Conservation (phyloP, 108 stramenopile species). For the Cyclotella choctawhatcheeana region DNA sequence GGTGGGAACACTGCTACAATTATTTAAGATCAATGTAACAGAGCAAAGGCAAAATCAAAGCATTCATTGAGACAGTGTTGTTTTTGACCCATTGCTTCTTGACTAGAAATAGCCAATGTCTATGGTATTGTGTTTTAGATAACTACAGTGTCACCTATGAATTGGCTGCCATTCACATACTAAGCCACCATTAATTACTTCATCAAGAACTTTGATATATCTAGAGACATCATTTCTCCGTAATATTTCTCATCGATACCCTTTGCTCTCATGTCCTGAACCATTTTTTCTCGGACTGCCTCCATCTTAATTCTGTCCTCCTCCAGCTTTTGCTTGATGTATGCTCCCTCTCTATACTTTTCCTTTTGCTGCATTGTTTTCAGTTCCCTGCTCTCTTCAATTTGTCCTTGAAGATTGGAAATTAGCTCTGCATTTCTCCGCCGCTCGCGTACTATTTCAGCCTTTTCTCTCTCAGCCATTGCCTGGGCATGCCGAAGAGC, state of each 20-base stretch:
- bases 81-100: too few relatives aligned
- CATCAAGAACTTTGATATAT: slow-evolving; percentile 50
- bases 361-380: slow-evolving; percentile 44
- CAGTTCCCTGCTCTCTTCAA: slow-evolving; percentile 59
- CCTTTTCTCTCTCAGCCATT: slow-evolving; percentile 62
- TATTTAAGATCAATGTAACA: too few relatives aligned
- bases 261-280: slow-evolving; percentile 53
- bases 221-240: slow-evolving; percentile 57
- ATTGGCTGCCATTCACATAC: too few relatives aligned
- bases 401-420: slow-evolving; percentile 60
- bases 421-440: slow-evolving; percentile 47
- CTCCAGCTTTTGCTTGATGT: slow-evolving; percentile 51
- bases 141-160: too few relatives aligned
- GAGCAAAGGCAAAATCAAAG: too few relatives aligned
- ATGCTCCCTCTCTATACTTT: slow-evolving; percentile 57
- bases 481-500: slow-evolving; percentile 39
- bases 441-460: slow-evolving; percentile 41
- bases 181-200: too few relatives aligned
- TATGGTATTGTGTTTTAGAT: too few relatives aligned
- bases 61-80: too few relatives aligned
- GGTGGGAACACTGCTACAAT: too few relatives aligned
- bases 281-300: slow-evolving; percentile 61
- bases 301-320: slow-evolving; percentile 57
- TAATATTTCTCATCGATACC: slow-evolving; percentile 66
- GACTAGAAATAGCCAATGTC: too few relatives aligned